Evolutionary conservation across 2,329 filamentous ascomycete genomes (phyloP).

Genomic region (Microcyclospora pomicola): DNA sequence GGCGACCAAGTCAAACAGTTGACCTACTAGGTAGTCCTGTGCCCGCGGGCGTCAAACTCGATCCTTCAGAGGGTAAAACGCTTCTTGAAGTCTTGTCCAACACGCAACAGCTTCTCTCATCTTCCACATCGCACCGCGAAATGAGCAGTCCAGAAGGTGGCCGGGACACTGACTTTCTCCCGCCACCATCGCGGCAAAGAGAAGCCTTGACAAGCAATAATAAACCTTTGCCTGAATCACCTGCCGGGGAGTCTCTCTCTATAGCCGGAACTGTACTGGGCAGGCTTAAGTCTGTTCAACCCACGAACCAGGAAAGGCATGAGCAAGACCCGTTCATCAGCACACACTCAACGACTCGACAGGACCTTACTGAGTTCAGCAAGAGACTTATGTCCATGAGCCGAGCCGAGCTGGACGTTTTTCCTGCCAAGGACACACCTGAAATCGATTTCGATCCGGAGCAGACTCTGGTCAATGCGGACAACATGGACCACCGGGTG

Average conservation of each 20-base stretch:
- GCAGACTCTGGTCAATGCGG: too few relatives aligned
- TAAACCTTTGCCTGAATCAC: conserved; percentile 29
- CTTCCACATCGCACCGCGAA: conserved; percentile 8
- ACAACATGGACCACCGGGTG: too few relatives aligned
- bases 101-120: conserved; percentile 9
- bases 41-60: conserved; percentile 13
- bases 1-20: conserved; percentile 12
- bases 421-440: not conserved
- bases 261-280: conserved; percentile 14
- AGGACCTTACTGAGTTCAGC: not conserved
- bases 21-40: conserved; percentile 19
- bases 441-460: not conserved
- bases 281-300: not conserved
- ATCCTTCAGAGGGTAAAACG: conserved; percentile 12
- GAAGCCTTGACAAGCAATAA: conserved; percentile 26
- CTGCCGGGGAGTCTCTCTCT: conserved; percentile 26
- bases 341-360: not conserved
- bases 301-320: not conserved
- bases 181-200: conserved; percentile 4
- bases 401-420: too few relatives aligned
- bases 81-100: conserved; percentile 15
- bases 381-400: too few relatives aligned
- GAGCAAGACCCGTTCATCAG: not conserved
- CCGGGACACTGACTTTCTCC: too few relatives aligned
- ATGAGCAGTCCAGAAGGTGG: not conserved